These are phyloP conservation scores for Alternaria sp. DNA, from an alignment of 2,329 filamentous ascomycete genomes.

Conservation along the genomic window DNA sequence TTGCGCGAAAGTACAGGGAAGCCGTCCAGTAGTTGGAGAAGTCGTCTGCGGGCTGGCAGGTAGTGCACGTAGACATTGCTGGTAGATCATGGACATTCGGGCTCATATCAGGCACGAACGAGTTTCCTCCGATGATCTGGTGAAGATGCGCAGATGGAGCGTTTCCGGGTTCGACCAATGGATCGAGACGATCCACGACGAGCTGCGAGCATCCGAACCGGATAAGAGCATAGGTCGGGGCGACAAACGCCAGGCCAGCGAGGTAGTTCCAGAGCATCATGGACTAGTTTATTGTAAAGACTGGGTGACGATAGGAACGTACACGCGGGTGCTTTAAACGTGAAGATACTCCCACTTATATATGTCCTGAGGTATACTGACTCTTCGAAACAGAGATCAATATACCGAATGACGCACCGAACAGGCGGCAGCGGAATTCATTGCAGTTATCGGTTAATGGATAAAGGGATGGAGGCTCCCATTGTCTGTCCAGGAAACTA, in stretches of 20 bases:
- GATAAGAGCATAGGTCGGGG: slow-evolving; percentile 35
- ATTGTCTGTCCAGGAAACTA: neutral
- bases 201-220: slow-evolving; percentile 42
- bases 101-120: slow-evolving; percentile 35
- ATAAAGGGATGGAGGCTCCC: neutral
- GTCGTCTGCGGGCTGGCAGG: slow-evolving; percentile 33
- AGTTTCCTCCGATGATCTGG: slow-evolving; percentile 42
- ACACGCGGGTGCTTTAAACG: neutral
- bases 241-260: slow-evolving; percentile 25
- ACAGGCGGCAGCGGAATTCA: neutral
- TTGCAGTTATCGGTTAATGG: neutral
- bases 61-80: slow-evolving; percentile 38
- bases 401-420: neutral
- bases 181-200: slow-evolving; percentile 40
- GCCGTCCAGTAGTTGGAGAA: slow-evolving; percentile 42
- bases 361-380: neutral
- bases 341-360: neutral
- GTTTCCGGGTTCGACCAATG: slow-evolving; percentile 36
- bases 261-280: slow-evolving; percentile 31
- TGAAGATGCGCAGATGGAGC: slow-evolving; percentile 37
- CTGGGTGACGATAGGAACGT: neutral
- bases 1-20: slow-evolving; percentile 34
- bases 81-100: slow-evolving; percentile 32
- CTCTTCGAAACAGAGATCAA: neutral
- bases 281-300: neutral